Base-by-base conservation (phyloP, 441 rosid species). In the Euphorbia celastroides region DNA sequence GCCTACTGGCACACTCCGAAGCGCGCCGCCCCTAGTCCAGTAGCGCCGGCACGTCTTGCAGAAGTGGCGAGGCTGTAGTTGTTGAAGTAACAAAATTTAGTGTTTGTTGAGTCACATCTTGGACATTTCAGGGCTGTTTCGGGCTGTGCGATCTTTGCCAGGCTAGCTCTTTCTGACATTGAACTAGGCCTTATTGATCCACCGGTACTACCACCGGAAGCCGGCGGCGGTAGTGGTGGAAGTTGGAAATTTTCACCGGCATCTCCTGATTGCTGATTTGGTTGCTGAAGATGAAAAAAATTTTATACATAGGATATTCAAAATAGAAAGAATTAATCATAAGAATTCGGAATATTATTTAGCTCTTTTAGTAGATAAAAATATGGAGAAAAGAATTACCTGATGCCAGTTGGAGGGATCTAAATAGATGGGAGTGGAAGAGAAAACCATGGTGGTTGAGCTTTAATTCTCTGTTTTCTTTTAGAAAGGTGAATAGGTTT, bases 351-450 rank as follows among this genome's bases (percentile, higher is more conserved):
- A 77, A 75, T 79, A 82, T 76, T 74, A 68, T 66, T 73, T 65
- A 74, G 30, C 73, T 58, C 58, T 67, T 65, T 75, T 55, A 60
- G 69, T 51, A 73, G 74, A 65, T 74, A 80, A 73, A 73, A 30
- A 31, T 23, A 34, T 62, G 44, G 31, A 25, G 50, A 8, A 58
- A 51, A 32, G 67, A 51, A 25, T 23, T 74, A 82, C 90, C 79
- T 88, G 95, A 52, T 84, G 96, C 98, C 98, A 89, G 87, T 88
- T 88, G 80, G 89, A 69, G 65, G 94, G 89, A 86, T 88, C 98
- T 74, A 92, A 88, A 83, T 92, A 88, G 83, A 85, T 77, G 72
- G 93, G 95, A 75, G 88, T 76, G 73, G 98, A 89, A 54, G 93
- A 74, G 79, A 86, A 92, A 82, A 82, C 93, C 98, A 92, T 89